Percentiles rank a stretch among this genome's conserved stretches.
Conservation (phyloP, 176 grass and related monocot genomes). For the Oryza rufipogon region DNA sequence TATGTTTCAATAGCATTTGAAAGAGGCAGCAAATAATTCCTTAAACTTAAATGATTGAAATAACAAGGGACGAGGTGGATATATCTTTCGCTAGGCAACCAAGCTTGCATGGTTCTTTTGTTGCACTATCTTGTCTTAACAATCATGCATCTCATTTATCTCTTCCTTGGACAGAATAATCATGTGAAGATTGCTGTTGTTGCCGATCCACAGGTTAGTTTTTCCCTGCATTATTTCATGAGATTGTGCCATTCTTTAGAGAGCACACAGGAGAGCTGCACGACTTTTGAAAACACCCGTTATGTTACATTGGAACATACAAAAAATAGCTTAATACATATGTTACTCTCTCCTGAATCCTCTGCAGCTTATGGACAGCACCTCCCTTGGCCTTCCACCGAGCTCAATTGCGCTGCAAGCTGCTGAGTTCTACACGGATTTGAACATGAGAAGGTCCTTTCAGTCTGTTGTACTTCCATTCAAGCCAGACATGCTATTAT, state of each 20-base stretch:
- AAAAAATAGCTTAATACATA: background rate
- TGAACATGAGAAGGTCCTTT: constrained; percentile 97
- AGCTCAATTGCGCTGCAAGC: constrained; percentile 71
- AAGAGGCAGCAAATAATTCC: background rate
- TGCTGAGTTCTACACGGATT: constrained; percentile 86
- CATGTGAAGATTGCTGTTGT: constrained; percentile 80
- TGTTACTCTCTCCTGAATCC: constrained; percentile 8
- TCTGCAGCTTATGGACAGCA: constrained; percentile 94
- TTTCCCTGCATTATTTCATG: background rate
- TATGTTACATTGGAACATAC: background rate
- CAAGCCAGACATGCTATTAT: constrained; percentile 77
- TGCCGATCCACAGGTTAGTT: constrained; percentile 85
- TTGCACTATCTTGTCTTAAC: background rate
- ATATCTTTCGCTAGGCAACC: background rate
- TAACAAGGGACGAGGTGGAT: background rate
- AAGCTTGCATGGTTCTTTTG: background rate
- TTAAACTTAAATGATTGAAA: background rate
- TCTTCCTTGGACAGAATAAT: constrained; percentile 51
- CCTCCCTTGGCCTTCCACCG: constrained; percentile 62
- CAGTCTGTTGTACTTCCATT: constrained; percentile 75
- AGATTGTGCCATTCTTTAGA: background rate
- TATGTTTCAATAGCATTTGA: background rate
- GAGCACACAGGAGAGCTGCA: background rate
- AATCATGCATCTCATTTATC: constrained; percentile 22
- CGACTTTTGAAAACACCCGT: background rate